Evolutionary conservation across 225 moss, liverwort and hornwort genomes (phyloP), one percentile per base, ranked within the genome.

Genomic region (Physcomitrium patens): DNA sequence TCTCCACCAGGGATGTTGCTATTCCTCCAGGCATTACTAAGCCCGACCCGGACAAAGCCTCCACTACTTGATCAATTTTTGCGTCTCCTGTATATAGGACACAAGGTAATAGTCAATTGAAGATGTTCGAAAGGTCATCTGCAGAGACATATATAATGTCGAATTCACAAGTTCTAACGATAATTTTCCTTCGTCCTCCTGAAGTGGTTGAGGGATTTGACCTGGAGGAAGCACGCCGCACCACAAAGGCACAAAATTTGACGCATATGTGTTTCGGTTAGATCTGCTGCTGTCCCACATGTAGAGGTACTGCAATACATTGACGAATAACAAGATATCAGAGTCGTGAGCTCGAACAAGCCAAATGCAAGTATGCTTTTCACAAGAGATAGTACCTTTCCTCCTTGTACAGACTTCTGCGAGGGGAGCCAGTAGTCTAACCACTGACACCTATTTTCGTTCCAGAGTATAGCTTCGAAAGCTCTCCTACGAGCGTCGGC

Each of bases 181-280:
- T 4, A 4, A 37, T 37, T 37, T 37, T 37, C 31, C 31, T 37
- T 37, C 31, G 31, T 37, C 31, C 7, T 37, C 31, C 31, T 37
- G 31, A 37, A 37, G 31, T 37, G 31, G 31, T 1, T 37, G 31
- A 24, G 43, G 45, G 69, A 44, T 14, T 49, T n/a, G n/a, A 83
- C 82, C 75, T 76, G 75, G 44, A 63, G 62, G 67, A 27, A 85
- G 62, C n/a, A 86, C 65, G 2, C 94, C 89, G 72, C 86, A 86
- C 94, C 94, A 94, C 23, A 94, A 19, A 19, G 90, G 92, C 10
- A 92, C 66, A 69, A 90, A 94, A 59, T 94, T 94, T 71, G 94
- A 92, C 13, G 92, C 89, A 61, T 85, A 85, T 27, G 69, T 65
- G 22, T 68, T 52, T 20, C 69, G 65, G 37, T 87, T 94, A 13